These are phyloP conservation scores for Blastocystis sp. DNA, from an alignment of 352 stramenopile species.

Conservation along the genomic window DNA sequence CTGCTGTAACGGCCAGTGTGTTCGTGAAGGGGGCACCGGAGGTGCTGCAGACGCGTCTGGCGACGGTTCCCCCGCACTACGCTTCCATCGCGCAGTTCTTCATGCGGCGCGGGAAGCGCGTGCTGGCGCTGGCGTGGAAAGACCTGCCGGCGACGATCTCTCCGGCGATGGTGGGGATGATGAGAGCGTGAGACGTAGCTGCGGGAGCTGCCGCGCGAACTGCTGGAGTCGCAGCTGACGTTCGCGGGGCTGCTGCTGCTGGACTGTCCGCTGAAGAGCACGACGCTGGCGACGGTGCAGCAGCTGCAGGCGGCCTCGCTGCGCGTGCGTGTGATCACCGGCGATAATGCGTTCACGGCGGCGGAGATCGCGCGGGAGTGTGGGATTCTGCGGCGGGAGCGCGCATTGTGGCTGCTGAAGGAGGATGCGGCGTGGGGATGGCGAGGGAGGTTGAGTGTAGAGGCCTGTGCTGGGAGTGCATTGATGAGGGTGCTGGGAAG, in stretches of 20 bases:
- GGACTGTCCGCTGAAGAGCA: constrained; percentile 82
- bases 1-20: constrained; percentile 63
- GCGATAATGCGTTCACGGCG: constrained; percentile 88
- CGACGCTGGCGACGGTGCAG: constrained; percentile 81
- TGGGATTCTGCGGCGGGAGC: constrained; percentile 69
- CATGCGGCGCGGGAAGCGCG: constrained; percentile 68
- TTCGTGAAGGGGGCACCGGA: constrained; percentile 94
- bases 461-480: constrained; percentile 76
- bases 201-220: constrained; percentile 66
- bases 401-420: constrained; percentile 61
- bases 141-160: constrained; percentile 64
- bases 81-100: constrained; percentile 65
- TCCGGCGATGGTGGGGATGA: neutral
- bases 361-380: constrained; percentile 87
- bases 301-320: constrained; percentile 80
- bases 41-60: constrained; percentile 74
- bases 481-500: constrained; percentile 65
- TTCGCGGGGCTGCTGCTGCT: constrained; percentile 89
- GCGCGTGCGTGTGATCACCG: constrained; percentile 93
- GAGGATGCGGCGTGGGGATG: neutral
- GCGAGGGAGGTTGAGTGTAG: constrained; percentile 39
- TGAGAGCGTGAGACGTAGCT: constrained; percentile 52
- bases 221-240: constrained; percentile 80
- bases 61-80: constrained; percentile 76
- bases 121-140: constrained; percentile 88